Percentiles rank a stretch among this genome's conserved stretches.
These are phyloP conservation scores for Sechiopsis laciniata DNA, from an alignment of 306 rosid genomes.

Conservation along the genomic window DNA sequence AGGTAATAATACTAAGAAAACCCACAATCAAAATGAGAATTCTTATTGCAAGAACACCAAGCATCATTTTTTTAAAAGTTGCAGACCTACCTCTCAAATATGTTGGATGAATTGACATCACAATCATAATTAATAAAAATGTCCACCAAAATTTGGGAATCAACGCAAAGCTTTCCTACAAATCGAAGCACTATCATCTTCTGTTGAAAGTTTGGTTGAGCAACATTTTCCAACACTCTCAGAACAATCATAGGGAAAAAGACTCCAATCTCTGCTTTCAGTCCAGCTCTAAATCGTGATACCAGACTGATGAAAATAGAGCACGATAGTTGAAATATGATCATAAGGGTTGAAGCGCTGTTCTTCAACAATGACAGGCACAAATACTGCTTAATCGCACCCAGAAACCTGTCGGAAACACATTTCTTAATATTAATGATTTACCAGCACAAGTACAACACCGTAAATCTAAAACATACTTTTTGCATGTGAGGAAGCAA, in stretches of 20 bases:
- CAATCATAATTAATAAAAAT: slow-evolving; percentile 94
- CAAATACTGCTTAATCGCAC: slow-evolving; percentile 97
- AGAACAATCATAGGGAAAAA: slow-evolving; percentile 99
- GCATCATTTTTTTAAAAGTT: slow-evolving; percentile 14
- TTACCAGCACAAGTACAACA: slow-evolving; percentile 12
- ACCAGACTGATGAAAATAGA: slow-evolving; percentile 98
- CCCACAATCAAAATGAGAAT: slow-evolving; percentile 25
- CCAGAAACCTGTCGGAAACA: slow-evolving; percentile 78
- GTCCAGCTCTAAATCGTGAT: slow-evolving; percentile 93
- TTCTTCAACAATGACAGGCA: slow-evolving; percentile 96
- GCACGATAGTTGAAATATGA: slow-evolving; percentile 92
- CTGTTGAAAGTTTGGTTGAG: slow-evolving; percentile 98
- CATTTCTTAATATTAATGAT: slow-evolving; percentile 20
- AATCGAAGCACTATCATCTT: slow-evolving; percentile 97
- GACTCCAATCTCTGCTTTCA: slow-evolving; percentile 98
- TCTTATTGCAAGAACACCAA: slow-evolving; percentile 16
- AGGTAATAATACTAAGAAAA: slow-evolving; percentile 4
- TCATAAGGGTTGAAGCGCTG: slow-evolving; percentile 94
- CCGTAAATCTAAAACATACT: background rate
- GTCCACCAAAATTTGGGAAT: slow-evolving; percentile 95
- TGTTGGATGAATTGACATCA: slow-evolving; percentile 98
- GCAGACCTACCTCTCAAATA: slow-evolving; percentile 85
- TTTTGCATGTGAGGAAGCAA: background rate
- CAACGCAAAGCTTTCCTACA: slow-evolving; percentile 81
- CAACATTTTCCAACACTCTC: slow-evolving; percentile 93